Percentiles rank a stretch among this genome's conserved stretches.
Evolutionary conservation across 192 early-diverging fungal species (phyloP).

Genomic region (Gamsiella multidivaricata): DNA sequence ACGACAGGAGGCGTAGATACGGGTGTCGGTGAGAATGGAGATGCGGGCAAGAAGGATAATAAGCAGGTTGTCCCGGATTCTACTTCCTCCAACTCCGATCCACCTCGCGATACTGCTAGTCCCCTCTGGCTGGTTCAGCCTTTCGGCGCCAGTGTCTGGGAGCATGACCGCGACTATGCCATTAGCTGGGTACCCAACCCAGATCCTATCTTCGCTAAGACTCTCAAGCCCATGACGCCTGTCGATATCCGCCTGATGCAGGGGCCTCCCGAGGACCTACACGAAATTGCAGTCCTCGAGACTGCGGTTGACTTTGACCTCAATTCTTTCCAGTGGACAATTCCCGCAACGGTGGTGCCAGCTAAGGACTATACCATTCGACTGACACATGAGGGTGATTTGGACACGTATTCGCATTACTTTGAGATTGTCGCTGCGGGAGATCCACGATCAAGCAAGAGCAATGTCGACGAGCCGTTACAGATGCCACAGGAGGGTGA

Average conservation of each 20-base stretch:
- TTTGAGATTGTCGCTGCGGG: conserved; percentile 41
- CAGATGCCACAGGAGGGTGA: conserved; percentile 38
- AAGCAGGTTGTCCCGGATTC: not conserved
- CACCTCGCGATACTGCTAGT: conserved; percentile 15
- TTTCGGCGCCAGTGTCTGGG: conserved; percentile 33
- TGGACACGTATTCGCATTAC: conserved; percentile 50
- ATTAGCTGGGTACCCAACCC: conserved; percentile 49
- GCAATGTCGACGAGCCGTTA: conserved; percentile 46
- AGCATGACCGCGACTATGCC: conserved; percentile 34
- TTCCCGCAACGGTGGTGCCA: conserved; percentile 17
- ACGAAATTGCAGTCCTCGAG: conserved; percentile 7
- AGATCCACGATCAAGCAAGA: conserved; percentile 30
- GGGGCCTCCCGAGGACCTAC: conserved; percentile 14
- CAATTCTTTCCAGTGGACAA: conserved; percentile 31
- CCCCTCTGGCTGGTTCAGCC: conserved; percentile 45
- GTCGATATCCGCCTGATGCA: conserved; percentile 43
- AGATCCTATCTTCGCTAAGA: conserved; percentile 29
- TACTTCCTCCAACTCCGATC: too few relatives aligned
- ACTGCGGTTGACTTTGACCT: conserved; percentile 8
- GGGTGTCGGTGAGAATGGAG: not conserved
- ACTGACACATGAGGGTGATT: conserved; percentile 5
- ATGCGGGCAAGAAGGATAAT: not conserved
- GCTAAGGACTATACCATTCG: conserved; percentile 43
- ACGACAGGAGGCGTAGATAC: not conserved
- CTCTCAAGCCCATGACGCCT: conserved; percentile 9